Evolutionary conservation across 192 early-diverging fungal species (phyloP).

Genomic region (Coemansia guatemalensis): DNA sequence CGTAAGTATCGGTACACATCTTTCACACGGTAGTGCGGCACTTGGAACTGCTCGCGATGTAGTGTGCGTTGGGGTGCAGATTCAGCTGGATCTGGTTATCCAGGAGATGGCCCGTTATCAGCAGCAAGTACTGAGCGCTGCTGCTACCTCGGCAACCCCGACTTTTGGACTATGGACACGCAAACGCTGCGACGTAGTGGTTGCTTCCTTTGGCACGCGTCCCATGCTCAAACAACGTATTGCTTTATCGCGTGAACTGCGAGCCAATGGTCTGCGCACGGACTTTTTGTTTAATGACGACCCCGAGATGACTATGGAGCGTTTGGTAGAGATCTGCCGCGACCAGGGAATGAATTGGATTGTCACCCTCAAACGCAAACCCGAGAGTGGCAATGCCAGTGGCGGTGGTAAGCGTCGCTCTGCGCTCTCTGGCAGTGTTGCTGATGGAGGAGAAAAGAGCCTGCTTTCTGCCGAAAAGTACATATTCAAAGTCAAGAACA

Average conservation of each 20-base stretch:
- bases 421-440: not conserved
- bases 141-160: constrained; percentile 17
- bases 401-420: not conserved
- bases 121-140: constrained; percentile 24
- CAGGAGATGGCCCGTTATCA: constrained; percentile 64
- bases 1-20: constrained; percentile 35
- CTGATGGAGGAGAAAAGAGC: not conserved
- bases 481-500: constrained; percentile 70
- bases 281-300: constrained; percentile 81
- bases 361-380: constrained; percentile 63
- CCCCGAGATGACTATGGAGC: constrained; percentile 66
- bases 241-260: constrained; percentile 73
- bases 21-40: constrained; percentile 41
- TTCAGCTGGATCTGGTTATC: constrained; percentile 73
- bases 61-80: constrained; percentile 78
- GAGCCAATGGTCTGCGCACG: constrained; percentile 73
- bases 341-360: constrained; percentile 79
- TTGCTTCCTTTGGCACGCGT: constrained; percentile 76
- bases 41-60: constrained; percentile 44
- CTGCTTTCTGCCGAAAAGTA: constrained; percentile 11
- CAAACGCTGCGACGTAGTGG: constrained; percentile 71
- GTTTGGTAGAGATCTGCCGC: constrained; percentile 59
- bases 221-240: constrained; percentile 73
- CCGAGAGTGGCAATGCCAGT: not conserved
- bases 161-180: constrained; percentile 59